phyloP scores from a whole-genome alignment of 345 rosid genomes.

The Dipteronia sinensis region DNA sequence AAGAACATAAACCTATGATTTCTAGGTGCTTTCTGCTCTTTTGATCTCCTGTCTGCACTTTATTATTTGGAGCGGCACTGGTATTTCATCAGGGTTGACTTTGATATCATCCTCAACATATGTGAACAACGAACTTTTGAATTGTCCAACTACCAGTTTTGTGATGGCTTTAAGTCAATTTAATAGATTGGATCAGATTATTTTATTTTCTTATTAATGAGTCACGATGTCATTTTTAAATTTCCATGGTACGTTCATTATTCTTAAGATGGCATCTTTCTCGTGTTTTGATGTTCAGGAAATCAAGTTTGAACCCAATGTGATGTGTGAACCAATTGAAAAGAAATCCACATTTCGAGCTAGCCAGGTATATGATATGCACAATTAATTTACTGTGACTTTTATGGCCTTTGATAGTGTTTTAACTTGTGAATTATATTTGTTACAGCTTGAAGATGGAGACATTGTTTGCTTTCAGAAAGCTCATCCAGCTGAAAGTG shows the following conservation, averaged over 20 bases:
- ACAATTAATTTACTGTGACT: neutral
- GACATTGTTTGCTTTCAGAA: constrained; percentile 79
- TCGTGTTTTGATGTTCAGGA: constrained; percentile 47
- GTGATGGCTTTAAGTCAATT: neutral
- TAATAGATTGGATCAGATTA: neutral
- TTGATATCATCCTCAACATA: neutral
- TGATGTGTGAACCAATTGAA: constrained; percentile 70
- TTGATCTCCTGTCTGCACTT: constrained; percentile 8
- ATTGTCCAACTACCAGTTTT: neutral
- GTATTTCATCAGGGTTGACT: neutral
- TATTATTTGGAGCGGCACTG: neutral
- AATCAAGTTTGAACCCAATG: constrained; percentile 66
- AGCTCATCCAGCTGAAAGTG: constrained; percentile 38
- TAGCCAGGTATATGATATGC: constrained; percentile 51
- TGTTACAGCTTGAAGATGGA: constrained; percentile 73
- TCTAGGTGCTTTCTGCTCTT: neutral
- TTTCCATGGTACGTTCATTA: neutral
- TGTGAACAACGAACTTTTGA: neutral
- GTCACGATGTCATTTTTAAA: neutral
- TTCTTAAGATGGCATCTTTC: neutral
- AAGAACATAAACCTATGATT: neutral
- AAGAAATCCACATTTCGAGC: constrained; percentile 50
- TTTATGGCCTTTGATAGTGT: neutral
- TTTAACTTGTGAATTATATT: constrained; percentile 10
- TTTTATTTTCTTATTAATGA: neutral